phyloP scores from a whole-genome alignment of 371 early-diverging fungal species.

The Mortierella sp. region DNA sequence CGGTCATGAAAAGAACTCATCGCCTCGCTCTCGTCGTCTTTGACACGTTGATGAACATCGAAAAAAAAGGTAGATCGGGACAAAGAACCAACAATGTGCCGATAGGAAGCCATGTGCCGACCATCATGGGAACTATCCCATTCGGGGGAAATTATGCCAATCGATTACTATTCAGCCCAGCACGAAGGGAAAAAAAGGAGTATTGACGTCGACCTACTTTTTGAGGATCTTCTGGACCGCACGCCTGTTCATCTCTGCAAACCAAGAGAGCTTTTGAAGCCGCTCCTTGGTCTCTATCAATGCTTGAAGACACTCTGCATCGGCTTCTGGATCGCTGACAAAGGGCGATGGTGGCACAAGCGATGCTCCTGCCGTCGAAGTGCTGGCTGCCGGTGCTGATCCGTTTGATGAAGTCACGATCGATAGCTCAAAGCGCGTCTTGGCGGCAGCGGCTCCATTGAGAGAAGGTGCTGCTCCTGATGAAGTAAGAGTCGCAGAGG shows the following conservation, averaged over 20 bases:
- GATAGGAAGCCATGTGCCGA: not conserved
- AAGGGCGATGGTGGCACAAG: constrained; percentile 43
- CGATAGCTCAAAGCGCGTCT: constrained; percentile 31
- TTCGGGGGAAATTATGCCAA: constrained; percentile 4
- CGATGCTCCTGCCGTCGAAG: constrained; percentile 1
- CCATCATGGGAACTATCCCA: not conserved
- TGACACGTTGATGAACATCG: not conserved
- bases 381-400: not conserved
- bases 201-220: constrained; percentile 64
- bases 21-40: not conserved
- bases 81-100: constrained; percentile 1
- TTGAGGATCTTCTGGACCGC: constrained; percentile 81
- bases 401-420: constrained; percentile 34
- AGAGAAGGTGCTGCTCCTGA: constrained; percentile 33
- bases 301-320: constrained; percentile 69
- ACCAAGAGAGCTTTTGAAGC: constrained; percentile 72
- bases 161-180: not conserved
- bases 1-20: not conserved
- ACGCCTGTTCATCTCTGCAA: constrained; percentile 75
- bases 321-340: constrained; percentile 57
- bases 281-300: constrained; percentile 72
- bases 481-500: not conserved
- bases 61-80: not conserved
- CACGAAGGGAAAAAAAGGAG: not conserved
- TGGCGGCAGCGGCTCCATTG: not conserved